phyloP scores from a whole-genome alignment of 192 early-diverging fungal genomes.

The Neocallimastix lanati region DNA sequence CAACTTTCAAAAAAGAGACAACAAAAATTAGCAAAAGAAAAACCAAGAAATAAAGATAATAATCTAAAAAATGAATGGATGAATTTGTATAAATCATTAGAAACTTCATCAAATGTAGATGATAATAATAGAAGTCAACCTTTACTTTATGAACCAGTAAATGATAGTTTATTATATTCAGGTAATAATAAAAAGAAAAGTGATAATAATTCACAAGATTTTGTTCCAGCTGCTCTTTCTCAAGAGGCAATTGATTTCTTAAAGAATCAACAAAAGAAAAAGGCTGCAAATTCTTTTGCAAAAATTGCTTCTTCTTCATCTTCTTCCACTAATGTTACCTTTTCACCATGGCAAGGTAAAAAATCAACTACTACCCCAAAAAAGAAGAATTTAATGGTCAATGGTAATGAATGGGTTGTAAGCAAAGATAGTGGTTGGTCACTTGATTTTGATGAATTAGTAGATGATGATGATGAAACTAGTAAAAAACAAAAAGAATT shows the following conservation, averaged over 20 bases:
- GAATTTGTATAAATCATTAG: background rate
- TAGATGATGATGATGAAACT: background rate
- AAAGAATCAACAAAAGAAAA: background rate
- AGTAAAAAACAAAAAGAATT: background rate
- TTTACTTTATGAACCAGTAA: background rate
- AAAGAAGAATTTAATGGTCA: background rate
- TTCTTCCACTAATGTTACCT: background rate
- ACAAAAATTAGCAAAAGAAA: background rate
- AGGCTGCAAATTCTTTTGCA: background rate
- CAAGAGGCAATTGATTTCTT: background rate
- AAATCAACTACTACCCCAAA: background rate
- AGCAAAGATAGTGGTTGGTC: background rate
- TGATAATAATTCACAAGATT: background rate
- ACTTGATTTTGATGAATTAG: background rate
- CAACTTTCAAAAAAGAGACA: background rate
- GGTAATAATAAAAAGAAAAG: background rate
- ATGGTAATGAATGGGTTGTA: background rate
- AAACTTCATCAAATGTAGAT: background rate
- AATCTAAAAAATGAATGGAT: background rate
- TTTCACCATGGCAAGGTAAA: background rate
- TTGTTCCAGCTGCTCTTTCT: background rate
- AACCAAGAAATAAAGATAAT: background rate
- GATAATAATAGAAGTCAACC: background rate
- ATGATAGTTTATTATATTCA: background rate
- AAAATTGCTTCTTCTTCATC: background rate